These are phyloP conservation scores for Physocladia obscura DNA, from an alignment of 192 early-diverging fungal species.

Conservation along the genomic window DNA sequence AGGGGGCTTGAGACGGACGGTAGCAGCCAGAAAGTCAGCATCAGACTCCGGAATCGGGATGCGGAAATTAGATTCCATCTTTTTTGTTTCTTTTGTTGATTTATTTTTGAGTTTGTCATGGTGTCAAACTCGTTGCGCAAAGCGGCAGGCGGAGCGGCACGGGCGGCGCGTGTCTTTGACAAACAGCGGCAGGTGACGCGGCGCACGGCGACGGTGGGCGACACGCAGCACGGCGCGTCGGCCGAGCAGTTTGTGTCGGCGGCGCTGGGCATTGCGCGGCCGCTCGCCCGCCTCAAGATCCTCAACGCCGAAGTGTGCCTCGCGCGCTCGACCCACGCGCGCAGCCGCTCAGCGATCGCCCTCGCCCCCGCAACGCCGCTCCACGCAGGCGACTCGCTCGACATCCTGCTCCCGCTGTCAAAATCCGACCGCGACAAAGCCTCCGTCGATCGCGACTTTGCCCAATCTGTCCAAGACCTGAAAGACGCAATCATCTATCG, in stretches of 20 bases:
- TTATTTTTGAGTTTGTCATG: no score
- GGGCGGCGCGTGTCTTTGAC: no score
- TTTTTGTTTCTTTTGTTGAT: no score
- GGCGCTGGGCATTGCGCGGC: slow-evolving; percentile 16
- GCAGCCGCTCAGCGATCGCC: not conserved
- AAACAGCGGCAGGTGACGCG: no score
- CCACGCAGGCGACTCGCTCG: slow-evolving; percentile 42
- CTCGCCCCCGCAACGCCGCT: slow-evolving; percentile 31
- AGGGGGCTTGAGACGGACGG: not conserved
- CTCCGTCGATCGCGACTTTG: not conserved
- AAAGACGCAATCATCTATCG: slow-evolving; percentile 28
- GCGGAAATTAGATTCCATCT: not conserved
- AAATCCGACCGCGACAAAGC: not conserved
- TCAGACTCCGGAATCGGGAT: not conserved
- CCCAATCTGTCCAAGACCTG: not conserved
- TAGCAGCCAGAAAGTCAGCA: not conserved
- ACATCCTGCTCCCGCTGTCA: slow-evolving; percentile 26
- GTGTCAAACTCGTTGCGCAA: no score
- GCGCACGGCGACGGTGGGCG: no score
- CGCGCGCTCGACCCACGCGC: slow-evolving; percentile 33
- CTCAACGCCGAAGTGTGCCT: slow-evolving; percentile 37
- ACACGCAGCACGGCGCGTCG: slow-evolving; percentile 28
- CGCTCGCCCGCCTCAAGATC: slow-evolving; percentile 41
- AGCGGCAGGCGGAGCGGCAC: no score
- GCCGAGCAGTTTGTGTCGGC: slow-evolving; percentile 36